Base-by-base conservation (phyloP, 495 filamentous ascomycete genomes). In the Bombardia bombarda region DNA sequence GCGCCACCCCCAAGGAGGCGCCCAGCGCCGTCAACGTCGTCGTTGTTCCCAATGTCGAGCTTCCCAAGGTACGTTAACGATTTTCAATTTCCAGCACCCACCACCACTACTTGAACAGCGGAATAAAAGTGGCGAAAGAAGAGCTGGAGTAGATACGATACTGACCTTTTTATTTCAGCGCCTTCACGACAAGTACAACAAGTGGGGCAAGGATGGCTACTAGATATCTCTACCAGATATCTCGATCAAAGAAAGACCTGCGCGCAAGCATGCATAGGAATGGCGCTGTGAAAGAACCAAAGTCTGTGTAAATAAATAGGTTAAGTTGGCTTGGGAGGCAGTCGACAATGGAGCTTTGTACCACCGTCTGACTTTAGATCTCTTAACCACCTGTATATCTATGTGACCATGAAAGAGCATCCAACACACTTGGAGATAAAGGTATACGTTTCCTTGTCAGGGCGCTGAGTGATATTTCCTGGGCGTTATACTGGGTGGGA, bases 121-220 rank as follows among this genome's bases (percentile, higher is more conserved):
- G 8, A 19, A 24, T 32, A 23, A 26, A 12, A 13, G 14, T 17
- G 16, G 0, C 5, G 19, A 4, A 14, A 6, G 21, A 13, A 25
- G 38, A n/a, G n/a, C n/a, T n/a, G n/a, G n/a, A n/a, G n/a, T n/a
- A n/a, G n/a, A n/a, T 43, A 32, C 39, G 33, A 28, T 24, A n/a
- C 16, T 21, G n/a, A n/a, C n/a, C n/a, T n/a, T n/a, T n/a, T n/a
- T n/a, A n/a, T 32, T 42, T 14, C 50, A 95, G 92, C 69, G 78
- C 38, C 77, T 93, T 43, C 92, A 98, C 69, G 92, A 97, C 53
- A 81, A 81, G 63, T 97, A 80, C 77, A 98, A 98, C 80, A 98
- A 98, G 78, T 95, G 82, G 76, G 92, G 90, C 66, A 97, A 96
- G 79, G 92, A 96, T 7, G 72, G 72, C 36, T 77, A 73, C 59